Conservation (phyloP, 495 filamentous ascomycete genomes). For the Terfezia boudieri region DNA sequence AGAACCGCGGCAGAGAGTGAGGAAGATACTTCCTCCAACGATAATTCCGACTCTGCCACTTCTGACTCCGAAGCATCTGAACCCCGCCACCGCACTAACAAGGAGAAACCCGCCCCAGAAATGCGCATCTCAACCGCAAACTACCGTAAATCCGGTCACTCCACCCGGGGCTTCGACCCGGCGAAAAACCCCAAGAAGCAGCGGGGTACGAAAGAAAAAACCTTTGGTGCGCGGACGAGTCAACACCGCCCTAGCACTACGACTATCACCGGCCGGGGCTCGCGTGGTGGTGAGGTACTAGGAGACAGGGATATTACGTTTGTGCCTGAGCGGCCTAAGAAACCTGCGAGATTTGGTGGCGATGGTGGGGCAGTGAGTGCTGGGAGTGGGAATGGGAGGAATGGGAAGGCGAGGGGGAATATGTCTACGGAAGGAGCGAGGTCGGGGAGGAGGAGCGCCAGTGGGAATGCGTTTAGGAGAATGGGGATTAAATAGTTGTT, state of each 20-base stretch:
- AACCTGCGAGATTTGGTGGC: conserved; percentile 23
- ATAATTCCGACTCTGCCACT: conserved; percentile 22
- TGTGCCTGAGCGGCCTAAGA: conserved; percentile 41
- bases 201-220: conserved; percentile 26
- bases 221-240: conserved; percentile 43
- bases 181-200: conserved; percentile 9
- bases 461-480: conserved; percentile 43
- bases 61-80: not conserved
- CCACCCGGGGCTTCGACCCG: conserved; percentile 17
- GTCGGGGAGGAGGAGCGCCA: conserved; percentile 40
- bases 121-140: conserved; percentile 50
- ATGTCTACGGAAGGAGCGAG: conserved; percentile 21
- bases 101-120: conserved; percentile 17
- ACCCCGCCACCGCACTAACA: not conserved
- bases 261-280: conserved; percentile 26
- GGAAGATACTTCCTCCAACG: conserved; percentile 27
- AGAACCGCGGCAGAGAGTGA: conserved; percentile 38
- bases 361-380: conserved; percentile 7
- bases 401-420: conserved; percentile 8
- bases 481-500: not conserved
- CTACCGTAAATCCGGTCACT: conserved; percentile 33
- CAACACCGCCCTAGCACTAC: not conserved
- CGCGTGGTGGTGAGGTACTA: conserved; percentile 33
- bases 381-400: conserved; percentile 9
- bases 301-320: conserved; percentile 73